Conservation (phyloP, 2,329 filamentous ascomycete species). For the Epichloe uncinata region DNA sequence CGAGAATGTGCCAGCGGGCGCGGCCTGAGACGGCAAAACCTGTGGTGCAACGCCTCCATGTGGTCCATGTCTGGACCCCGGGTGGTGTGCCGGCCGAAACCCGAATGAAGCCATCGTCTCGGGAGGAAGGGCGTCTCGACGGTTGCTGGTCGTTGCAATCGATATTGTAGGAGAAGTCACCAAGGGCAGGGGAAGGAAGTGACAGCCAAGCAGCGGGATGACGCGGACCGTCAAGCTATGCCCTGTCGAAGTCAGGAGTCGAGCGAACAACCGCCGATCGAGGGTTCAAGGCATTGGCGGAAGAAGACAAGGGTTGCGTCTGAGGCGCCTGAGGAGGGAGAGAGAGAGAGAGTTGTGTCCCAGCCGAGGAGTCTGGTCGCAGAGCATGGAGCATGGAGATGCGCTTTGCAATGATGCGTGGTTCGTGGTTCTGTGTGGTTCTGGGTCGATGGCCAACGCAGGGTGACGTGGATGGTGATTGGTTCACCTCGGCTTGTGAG, state of each 20-base stretch:
- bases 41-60: constrained; percentile 31
- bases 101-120: constrained; percentile 24
- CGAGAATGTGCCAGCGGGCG: constrained; percentile 73
- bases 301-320: background rate
- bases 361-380: too few species aligned
- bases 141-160: background rate
- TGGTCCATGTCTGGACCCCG: constrained; percentile 20
- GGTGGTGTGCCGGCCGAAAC: constrained; percentile 19
- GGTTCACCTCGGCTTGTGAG: background rate
- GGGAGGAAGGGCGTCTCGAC: background rate
- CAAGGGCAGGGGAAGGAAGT: background rate
- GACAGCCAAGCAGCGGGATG: background rate
- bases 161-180: background rate
- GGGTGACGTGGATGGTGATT: background rate
- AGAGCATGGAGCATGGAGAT: background rate
- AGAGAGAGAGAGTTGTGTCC: background rate
- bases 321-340: background rate
- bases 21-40: constrained; percentile 7
- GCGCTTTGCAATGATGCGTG: background rate
- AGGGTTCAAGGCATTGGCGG: background rate
- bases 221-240: background rate
- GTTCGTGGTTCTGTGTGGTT: background rate
- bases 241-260: background rate
- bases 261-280: background rate
- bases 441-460: background rate